Base-by-base conservation (phyloP, 176 grass and related monocot genomes). In the Microstegium vimineum region DNA sequence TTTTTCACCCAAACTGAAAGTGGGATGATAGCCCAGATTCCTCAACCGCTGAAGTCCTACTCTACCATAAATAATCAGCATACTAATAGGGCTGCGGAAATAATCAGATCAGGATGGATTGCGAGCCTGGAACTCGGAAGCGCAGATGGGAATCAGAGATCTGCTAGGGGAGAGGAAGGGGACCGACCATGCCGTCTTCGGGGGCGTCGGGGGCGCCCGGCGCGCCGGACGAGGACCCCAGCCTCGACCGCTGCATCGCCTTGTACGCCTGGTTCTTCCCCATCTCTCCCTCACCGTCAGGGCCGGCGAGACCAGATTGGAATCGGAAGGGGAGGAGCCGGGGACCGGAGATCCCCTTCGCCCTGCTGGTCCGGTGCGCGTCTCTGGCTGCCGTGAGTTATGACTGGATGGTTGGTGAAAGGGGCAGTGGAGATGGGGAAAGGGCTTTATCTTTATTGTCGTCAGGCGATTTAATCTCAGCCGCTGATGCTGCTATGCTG, bases 151-250 rank as follows among this genome's bases (percentile, higher is more conserved):
- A 65, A 60, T 20, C 23, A 77, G 77, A 84, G 86, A 90, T 90
- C 73, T 82, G 73, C 2, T 9, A 33, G 70, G 74, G 14, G 41
- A 16, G 71, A 91, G 96, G 90, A 98, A 95, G 84, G 93, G 96
- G 90, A 99, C 97, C 88, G 91, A 99, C 97, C 97, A 99, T 94
- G 89, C 97, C 97, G 86, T 99, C 97, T 82, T 99, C 97, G 74
- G 78, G 64, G 36, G 81, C 81, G 32, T 95, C 93, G 25, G 89
- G 36, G 47, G 85, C 85, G 54, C 86, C 92, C 14, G 93, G 87
- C 49, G 84, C 89, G 40, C 91, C 93, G 59, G 93, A 94, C 40
- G 90, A 90, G 10, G 93, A 92, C 8, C 97, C 97, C 41, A 99
- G 54, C 91, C 97, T 85, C 69, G 91, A 61, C 91, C 91, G 86